Conservation (phyloP, 257 asterid genomes). For the Datura wrightii region DNA sequence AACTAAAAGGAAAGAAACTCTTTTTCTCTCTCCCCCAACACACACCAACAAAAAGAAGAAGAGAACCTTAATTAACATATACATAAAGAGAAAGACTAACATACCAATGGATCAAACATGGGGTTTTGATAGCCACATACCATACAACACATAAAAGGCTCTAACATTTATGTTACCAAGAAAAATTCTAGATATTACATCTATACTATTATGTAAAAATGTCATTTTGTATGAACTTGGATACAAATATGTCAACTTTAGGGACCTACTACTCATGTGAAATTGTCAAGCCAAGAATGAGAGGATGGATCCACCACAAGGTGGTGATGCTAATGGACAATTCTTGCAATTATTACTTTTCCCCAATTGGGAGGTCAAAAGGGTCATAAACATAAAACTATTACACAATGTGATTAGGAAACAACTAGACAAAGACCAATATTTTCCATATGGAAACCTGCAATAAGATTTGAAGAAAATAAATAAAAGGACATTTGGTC, state of each 20-base stretch:
- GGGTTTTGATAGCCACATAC: background rate
- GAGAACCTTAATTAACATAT: background rate
- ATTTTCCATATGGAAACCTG: background rate
- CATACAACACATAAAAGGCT: background rate
- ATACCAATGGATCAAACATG: background rate
- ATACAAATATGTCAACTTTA: conserved; percentile 28
- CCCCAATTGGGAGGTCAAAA: background rate
- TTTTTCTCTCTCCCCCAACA: background rate
- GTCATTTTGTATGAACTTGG: background rate
- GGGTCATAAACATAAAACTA: background rate
- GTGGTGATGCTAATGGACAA: background rate
- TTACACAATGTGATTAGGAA: too few species aligned
- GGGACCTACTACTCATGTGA: conserved; percentile 31
- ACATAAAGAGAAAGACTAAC: background rate
- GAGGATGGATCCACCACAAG: conserved; percentile 22
- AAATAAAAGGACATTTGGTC: background rate
- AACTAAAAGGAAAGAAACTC: background rate
- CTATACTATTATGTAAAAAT: background rate
- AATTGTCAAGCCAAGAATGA: conserved; percentile 19
- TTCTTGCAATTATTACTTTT: background rate
- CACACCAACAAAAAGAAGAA: too few species aligned
- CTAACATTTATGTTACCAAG: background rate
- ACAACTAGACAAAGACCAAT: too few species aligned
- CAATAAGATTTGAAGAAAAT: background rate
- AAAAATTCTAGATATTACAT: background rate